A percentile compares a stretch with the other conserved stretches of the same genome.
These are phyloP conservation scores for Termitomyces sp. DNA, from an alignment of 768 basidiomycete genomes.

Conservation along the genomic window DNA sequence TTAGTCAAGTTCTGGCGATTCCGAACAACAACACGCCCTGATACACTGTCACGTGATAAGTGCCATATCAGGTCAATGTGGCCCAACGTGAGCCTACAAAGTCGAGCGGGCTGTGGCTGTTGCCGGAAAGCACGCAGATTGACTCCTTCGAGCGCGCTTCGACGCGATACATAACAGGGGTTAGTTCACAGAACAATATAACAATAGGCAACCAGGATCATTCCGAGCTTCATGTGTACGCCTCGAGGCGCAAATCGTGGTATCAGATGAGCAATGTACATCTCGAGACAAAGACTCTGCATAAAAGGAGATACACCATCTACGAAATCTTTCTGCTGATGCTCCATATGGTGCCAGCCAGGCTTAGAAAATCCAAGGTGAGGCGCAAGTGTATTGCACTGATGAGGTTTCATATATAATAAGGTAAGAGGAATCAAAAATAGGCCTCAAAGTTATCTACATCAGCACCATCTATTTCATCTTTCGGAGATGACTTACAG, in stretches of 20 bases:
- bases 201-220: conserved; percentile 10
- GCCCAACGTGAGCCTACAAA: conserved; percentile 12
- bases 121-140: conserved; percentile 5
- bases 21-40: conserved; percentile 11
- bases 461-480: background rate
- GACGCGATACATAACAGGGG: conserved; percentile 9
- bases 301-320: background rate
- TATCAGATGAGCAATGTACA: conserved; percentile 10
- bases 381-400: conserved; percentile 1
- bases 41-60: conserved; percentile 24
- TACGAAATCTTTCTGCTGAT: background rate
- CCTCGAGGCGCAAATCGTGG: conserved; percentile 14
- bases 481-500: conserved; percentile 40
- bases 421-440: conserved; percentile 20
- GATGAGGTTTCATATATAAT: background rate
- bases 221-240: conserved; percentile 2
- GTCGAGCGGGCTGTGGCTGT: conserved; percentile 1
- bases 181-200: conserved; percentile 3
- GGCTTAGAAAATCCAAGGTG: background rate
- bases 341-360: background rate
- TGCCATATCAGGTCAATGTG: conserved; percentile 9
- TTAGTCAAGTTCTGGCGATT: conserved; percentile 13
- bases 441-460: conserved; percentile 23
- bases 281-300: conserved; percentile 1
- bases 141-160: conserved; percentile 6